phyloP scores from a whole-genome alignment of 176 grass and related monocot species.

The Musa troglodytarum region DNA sequence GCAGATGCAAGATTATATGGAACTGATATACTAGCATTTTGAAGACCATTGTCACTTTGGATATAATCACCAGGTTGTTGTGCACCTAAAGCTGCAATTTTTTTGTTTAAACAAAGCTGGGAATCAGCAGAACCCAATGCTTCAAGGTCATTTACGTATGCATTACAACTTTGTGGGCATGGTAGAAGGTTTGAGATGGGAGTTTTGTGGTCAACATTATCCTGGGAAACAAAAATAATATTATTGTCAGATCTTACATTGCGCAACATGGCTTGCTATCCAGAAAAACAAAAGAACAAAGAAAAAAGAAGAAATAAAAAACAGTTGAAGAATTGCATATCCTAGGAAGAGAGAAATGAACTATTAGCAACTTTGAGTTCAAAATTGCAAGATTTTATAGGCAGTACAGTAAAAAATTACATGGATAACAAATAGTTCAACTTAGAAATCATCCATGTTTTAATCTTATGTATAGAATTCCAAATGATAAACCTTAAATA shows the following conservation, averaged over 20 bases:
- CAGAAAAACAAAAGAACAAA: neutral
- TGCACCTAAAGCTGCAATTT: conserved; percentile 27
- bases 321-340: neutral
- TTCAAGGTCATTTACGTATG: conserved; percentile 59
- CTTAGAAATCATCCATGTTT: neutral
- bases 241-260: too few species aligned
- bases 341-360: neutral
- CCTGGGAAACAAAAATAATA: conserved; percentile 39
- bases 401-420: too few species aligned
- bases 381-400: too few species aligned
- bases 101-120: conserved; percentile 36
- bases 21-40: neutral
- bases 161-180: conserved; percentile 53
- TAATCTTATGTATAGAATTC: neutral
- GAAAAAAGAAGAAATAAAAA: neutral
- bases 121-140: conserved; percentile 35
- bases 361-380: too few species aligned
- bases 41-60: conserved; percentile 26
- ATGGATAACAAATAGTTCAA: too few species aligned
- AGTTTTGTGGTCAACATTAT: conserved; percentile 45
- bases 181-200: conserved; percentile 49
- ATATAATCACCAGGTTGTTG: conserved; percentile 19
- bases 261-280: neutral
- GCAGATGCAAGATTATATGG: conserved; percentile 66
- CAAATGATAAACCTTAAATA: neutral